phyloP scores from a whole-genome alignment of 2,329 filamentous ascomycete species.

The Colletotrichum tabaci region DNA sequence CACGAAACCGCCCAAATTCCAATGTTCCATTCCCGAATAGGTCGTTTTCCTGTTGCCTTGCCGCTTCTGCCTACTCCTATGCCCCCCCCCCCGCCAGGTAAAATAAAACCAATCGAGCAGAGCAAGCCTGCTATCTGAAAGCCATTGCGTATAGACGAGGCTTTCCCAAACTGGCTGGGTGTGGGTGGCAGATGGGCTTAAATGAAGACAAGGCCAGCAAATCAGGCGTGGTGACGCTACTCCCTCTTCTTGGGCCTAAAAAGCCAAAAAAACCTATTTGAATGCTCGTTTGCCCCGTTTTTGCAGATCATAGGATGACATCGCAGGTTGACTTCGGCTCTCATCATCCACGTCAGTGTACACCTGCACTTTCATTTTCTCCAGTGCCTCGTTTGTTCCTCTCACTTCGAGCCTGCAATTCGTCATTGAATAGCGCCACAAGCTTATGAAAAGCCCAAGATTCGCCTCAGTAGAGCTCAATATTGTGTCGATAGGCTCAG shows the following conservation, averaged over 20 bases:
- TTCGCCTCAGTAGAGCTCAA: neutral
- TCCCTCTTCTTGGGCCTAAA: neutral
- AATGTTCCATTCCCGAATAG: constrained; percentile 7
- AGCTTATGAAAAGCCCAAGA: neutral
- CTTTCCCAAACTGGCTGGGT: constrained; percentile 1
- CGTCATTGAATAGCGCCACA: neutral
- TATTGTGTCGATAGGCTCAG: neutral
- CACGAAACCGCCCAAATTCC: neutral
- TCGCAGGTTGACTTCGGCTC: neutral
- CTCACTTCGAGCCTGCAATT: neutral
- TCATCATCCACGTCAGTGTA: neutral
- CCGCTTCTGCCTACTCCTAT: constrained; percentile 15
- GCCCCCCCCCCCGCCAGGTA: neutral
- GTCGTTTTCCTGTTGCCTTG: constrained; percentile 13
- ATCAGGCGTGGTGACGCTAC: constrained; percentile 6
- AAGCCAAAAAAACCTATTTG: neutral
- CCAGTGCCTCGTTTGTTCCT: neutral
- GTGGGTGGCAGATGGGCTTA: neutral
- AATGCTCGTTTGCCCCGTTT: neutral
- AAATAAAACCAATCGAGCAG: fast-evolving
- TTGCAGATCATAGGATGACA: neutral
- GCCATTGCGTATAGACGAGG: neutral
- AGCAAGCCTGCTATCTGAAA: neutral
- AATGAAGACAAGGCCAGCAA: neutral
- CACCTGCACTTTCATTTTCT: constrained; percentile 5